Percentiles rank a stretch among this genome's conserved stretches.
phyloP scores from a whole-genome alignment of 176 grass and related monocot genomes.

The Cenchrus fungigraminus region DNA sequence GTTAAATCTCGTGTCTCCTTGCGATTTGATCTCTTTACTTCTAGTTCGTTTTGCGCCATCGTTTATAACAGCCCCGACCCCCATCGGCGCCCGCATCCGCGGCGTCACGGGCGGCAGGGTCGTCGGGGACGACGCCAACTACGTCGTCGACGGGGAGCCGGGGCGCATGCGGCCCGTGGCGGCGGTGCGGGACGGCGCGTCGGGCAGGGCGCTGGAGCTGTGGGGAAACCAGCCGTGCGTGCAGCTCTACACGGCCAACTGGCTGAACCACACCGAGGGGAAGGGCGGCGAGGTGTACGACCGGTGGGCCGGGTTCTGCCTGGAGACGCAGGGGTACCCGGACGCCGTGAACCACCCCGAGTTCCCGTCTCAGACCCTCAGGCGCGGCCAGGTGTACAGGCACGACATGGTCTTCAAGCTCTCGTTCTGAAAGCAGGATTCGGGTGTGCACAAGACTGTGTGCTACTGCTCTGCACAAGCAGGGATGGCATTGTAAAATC shows the following conservation, averaged over 20 bases:
- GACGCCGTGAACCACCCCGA: slow-evolving; percentile 89
- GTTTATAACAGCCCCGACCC: background rate
- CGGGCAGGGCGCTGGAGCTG: slow-evolving; percentile 59
- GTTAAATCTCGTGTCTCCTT: too few species aligned
- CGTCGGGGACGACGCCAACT: slow-evolving; percentile 73
- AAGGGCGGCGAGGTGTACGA: slow-evolving; percentile 68
- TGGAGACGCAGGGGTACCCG: slow-evolving; percentile 74
- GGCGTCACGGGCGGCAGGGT: slow-evolving; percentile 36
- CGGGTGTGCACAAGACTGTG: too few species aligned
- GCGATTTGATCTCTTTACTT: too few species aligned
- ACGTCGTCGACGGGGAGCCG: slow-evolving; percentile 41
- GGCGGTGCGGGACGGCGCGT: slow-evolving; percentile 45
- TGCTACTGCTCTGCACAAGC: too few species aligned
- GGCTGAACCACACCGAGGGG: slow-evolving; percentile 50
- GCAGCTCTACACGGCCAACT: slow-evolving; percentile 81
- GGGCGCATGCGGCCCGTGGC: slow-evolving; percentile 62
- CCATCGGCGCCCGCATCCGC: slow-evolving; percentile 66
- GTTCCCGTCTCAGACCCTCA: slow-evolving; percentile 72
- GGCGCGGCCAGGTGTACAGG: slow-evolving; percentile 62
- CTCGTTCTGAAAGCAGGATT: slow-evolving; percentile 40
- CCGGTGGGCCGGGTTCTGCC: slow-evolving; percentile 38
- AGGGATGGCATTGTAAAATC: too few species aligned
- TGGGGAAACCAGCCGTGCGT: slow-evolving; percentile 78
- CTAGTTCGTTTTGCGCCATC: too few species aligned
- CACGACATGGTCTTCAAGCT: slow-evolving; percentile 84